A percentile compares a stretch with the other conserved stretches of the same genome.
Conservation (phyloP, 805 yeast genomes). For the Ogataea nitratoaversa region DNA sequence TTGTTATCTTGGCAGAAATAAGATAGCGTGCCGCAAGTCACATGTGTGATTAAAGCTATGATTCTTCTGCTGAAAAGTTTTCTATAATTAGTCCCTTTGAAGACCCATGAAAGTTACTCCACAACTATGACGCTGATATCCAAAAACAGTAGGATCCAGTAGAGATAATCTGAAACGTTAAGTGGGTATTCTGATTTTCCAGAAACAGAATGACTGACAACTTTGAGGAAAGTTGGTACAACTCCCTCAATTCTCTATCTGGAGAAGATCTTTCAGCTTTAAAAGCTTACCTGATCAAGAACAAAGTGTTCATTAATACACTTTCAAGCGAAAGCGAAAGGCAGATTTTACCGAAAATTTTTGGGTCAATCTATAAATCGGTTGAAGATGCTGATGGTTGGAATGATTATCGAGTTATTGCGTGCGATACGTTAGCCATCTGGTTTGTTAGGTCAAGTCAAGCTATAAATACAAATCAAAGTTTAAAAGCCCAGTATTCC, state of each 20-base stretch:
- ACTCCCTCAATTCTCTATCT: conserved; percentile 3
- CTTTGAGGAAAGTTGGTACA: neutral
- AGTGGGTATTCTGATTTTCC: too few species aligned
- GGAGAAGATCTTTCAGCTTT: conserved; percentile 7
- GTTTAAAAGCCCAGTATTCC: conserved; percentile 1
- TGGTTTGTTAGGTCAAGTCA: conserved; percentile 61
- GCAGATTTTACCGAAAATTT: conserved; percentile 9
- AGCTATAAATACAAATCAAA: conserved; percentile 7
- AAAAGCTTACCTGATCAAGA: conserved; percentile 17
- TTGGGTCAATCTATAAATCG: conserved; percentile 29
- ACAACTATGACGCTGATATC: too few species aligned
- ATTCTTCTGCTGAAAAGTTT: too few species aligned
- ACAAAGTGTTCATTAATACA: conserved; percentile 5
- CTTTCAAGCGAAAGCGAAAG: too few species aligned
- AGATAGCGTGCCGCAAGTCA: too few species aligned
- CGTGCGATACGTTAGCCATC: conserved; percentile 59
- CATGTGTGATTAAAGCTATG: too few species aligned
- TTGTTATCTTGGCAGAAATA: too few species aligned
- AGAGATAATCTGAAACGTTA: too few species aligned
- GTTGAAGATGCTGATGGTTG: conserved; percentile 31
- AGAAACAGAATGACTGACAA: neutral
- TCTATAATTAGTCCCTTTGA: too few species aligned
- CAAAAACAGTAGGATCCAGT: too few species aligned
- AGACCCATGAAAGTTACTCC: too few species aligned
- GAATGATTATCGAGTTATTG: conserved; percentile 35